These are phyloP conservation scores for Coemansia sp. DNA, from an alignment of 192 early-diverging fungal species.

Conservation along the genomic window DNA sequence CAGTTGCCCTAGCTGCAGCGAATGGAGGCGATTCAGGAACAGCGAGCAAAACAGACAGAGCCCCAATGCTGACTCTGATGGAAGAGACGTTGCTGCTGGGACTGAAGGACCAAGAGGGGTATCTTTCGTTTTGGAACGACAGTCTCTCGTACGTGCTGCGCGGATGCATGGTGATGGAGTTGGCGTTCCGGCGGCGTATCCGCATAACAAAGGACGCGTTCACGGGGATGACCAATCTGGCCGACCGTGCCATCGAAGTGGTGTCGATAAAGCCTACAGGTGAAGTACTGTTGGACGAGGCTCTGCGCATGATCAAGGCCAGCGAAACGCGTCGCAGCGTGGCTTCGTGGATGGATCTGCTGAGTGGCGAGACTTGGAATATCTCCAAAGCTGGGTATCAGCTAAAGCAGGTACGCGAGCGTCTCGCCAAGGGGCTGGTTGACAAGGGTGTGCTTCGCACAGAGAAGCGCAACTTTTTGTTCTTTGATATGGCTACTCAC, in stretches of 20 bases:
- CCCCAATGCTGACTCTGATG: slow-evolving; percentile 87
- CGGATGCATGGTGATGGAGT: slow-evolving; percentile 95
- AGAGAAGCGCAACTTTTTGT: slow-evolving; percentile 93
- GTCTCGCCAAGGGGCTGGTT: slow-evolving; percentile 96
- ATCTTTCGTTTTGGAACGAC: slow-evolving; percentile 99
- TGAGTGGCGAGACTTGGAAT: slow-evolving; percentile 99
- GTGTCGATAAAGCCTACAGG: slow-evolving; percentile 83
- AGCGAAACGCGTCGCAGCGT: slow-evolving; percentile 80
- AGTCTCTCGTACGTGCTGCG: slow-evolving; percentile 96
- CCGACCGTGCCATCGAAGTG: slow-evolving; percentile 87
- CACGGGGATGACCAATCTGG: slow-evolving; percentile 63
- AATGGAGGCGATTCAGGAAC: not conserved
- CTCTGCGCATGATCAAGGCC: slow-evolving; percentile 87
- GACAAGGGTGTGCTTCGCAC: slow-evolving; percentile 97
- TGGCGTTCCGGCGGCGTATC: slow-evolving; percentile 91
- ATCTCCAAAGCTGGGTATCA: slow-evolving; percentile 96
- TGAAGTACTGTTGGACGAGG: slow-evolving; percentile 96
- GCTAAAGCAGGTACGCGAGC: slow-evolving; percentile 96
- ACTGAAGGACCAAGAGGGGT: slow-evolving; percentile 92
- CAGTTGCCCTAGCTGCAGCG: not conserved
- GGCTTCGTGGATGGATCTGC: slow-evolving; percentile 93
- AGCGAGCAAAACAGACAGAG: slow-evolving; percentile 43
- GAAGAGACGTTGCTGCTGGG: slow-evolving; percentile 95
- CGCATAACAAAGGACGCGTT: slow-evolving; percentile 84
- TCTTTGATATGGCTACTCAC: slow-evolving; percentile 99